Conservation (phyloP, 2,329 filamentous ascomycete genomes). For the Emmonsia crescens region DNA sequence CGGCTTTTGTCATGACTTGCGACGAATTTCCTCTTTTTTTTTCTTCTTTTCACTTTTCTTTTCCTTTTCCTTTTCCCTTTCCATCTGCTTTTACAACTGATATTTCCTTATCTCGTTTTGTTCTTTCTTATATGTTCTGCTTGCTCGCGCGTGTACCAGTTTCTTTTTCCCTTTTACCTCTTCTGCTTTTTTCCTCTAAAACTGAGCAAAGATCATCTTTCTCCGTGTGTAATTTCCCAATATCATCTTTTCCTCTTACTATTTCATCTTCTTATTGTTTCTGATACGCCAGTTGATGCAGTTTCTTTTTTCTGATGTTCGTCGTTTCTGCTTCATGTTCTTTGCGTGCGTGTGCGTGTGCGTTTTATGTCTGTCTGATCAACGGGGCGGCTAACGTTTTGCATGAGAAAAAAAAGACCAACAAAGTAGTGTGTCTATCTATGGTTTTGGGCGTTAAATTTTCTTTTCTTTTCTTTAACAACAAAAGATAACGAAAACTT, state of each 20-base stretch:
- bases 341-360: neutral
- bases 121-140: neutral
- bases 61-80: slow-evolving; percentile 11
- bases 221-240: neutral
- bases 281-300: slow-evolving; percentile 31
- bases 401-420: slow-evolving; percentile 10
- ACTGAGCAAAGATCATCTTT: neutral
- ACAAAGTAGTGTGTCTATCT: neutral
- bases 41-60: slow-evolving; percentile 13
- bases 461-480: neutral
- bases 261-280: slow-evolving; percentile 16
- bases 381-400: slow-evolving; percentile 3
- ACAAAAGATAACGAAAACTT: neutral
- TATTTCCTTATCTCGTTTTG: neutral
- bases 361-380: neutral
- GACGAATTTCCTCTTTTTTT: slow-evolving; percentile 28
- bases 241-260: slow-evolving; percentile 4
- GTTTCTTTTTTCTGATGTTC: slow-evolving; percentile 9
- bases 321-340: slow-evolving; percentile 12
- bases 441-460: neutral
- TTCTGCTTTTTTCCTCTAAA: slow-evolving; percentile 7
- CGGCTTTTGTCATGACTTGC: slow-evolving; percentile 36
- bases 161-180: neutral
- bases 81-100: slow-evolving; percentile 3
- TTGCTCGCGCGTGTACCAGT: neutral